Percentiles rank a stretch among this genome's conserved stretches.
Evolutionary conservation across 1,284 basidiomycete species (phyloP).

Genomic region (Leccinum pachyderme): DNA sequence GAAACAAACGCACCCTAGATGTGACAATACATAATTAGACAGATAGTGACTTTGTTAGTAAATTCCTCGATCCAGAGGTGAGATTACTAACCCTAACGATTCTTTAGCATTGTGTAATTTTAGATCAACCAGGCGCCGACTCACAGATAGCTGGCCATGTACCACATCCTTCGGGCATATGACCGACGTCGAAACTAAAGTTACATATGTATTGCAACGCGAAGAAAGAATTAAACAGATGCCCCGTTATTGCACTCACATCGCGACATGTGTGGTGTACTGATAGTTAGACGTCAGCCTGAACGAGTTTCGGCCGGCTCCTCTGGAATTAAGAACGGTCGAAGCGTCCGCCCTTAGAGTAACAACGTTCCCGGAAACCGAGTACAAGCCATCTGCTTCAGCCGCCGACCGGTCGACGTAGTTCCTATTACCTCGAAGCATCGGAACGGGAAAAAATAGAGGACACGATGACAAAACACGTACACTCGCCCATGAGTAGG

Average conservation of each 20-base stretch:
- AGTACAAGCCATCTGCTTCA: constrained; percentile 44
- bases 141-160: constrained; percentile 40
- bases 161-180: constrained; percentile 40
- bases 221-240: too few relatives aligned
- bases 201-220: background rate
- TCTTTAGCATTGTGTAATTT: background rate
- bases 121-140: constrained; percentile 1
- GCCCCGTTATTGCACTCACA: constrained; percentile 24
- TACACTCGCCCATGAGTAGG: constrained; percentile 50
- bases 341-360: constrained; percentile 38
- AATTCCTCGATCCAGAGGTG: background rate
- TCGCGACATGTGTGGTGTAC: constrained; percentile 36
- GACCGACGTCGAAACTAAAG: constrained; percentile 35
- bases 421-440: constrained; percentile 35
- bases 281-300: constrained; percentile 32
- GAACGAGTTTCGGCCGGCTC: constrained; percentile 38
- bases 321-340: constrained; percentile 30
- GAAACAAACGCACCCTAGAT: constrained; percentile 14
- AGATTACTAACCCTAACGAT: constrained; percentile 22
- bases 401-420: constrained; percentile 50
- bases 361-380: constrained; percentile 43
- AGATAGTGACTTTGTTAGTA: background rate
- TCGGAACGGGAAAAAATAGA: background rate
- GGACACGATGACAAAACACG: constrained; percentile 7
- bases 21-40: background rate